Conservation (phyloP, 192 early-diverging fungal species). For the Geranomyces variabilis region DNA sequence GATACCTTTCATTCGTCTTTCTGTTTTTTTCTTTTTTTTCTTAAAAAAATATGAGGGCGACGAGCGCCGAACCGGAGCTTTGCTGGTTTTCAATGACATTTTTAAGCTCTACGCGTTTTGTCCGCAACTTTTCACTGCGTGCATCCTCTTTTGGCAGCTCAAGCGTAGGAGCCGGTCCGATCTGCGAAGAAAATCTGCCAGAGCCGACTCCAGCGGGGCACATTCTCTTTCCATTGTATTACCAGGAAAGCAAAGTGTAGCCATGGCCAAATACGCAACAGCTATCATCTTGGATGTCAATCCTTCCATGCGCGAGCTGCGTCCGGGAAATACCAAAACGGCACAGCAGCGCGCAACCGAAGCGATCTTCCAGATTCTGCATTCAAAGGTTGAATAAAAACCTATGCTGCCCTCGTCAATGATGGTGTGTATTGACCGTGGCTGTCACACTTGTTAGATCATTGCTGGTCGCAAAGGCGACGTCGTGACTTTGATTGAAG, state of each 20-base stretch:
- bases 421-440: neutral
- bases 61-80: too few species aligned
- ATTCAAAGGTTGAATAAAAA: conserved; percentile 43
- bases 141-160: too few species aligned
- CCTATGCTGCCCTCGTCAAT: neutral
- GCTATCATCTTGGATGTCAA: conserved; percentile 56
- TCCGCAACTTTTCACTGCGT: too few species aligned
- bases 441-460: conserved; percentile 47
- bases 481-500: conserved; percentile 57
- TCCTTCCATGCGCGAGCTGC: conserved; percentile 44
- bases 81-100: too few species aligned
- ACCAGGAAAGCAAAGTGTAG: neutral
- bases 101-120: too few species aligned
- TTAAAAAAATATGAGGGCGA: too few species aligned
- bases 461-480: conserved; percentile 70
- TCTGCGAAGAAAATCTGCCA: too few species aligned
- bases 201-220: too few species aligned
- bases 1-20: too few species aligned
- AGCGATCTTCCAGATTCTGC: conserved; percentile 38
- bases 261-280: conserved; percentile 58
- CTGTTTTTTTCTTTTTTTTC: too few species aligned
- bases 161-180: too few species aligned
- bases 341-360: conserved; percentile 32
- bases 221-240: too few species aligned
- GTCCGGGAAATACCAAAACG: conserved; percentile 32